Base-by-base conservation (phyloP, 2,329 filamentous ascomycete genomes). In the Fusarium sacchari region DNA sequence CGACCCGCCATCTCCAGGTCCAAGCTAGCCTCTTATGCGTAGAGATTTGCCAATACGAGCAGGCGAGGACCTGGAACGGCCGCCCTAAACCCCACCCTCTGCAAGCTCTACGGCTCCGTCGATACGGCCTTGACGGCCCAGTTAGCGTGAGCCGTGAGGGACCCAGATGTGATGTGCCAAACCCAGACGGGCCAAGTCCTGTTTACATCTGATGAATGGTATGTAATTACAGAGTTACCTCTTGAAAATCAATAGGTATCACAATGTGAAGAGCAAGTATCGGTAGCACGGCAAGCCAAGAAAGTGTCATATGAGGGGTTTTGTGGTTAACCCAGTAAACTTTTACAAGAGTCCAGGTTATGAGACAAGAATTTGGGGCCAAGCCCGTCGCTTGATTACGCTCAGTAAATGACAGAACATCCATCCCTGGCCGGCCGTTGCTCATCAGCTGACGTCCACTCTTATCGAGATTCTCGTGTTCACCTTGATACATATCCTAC, bases 1-100 rank as follows among this genome's bases (percentile, higher is more conserved):
- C 58, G 55, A 30, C 49, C 49, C 49, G 39, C 42, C 49, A 44
- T 50, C 42, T n/a, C 36, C 53, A 55, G 24, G 50, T 24, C 44
- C 22, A 43, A 53, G 47, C 60, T 53, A 60, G 26, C 12, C 43
- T 59, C 20, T 24, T 59, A 52, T 37, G 34, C 32, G 49, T 44
- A 52, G 55, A 59, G 73, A 72, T 72, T 64, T 62, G 47, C 63
- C 59, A 76, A 77, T 76, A 76, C 71, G 75, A 77, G 65, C 53
- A 46, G 43, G 18, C 43, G 64, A 32, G 18, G 60, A 56, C 64
- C 60, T 61, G 57, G 61, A 63, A 67, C 69, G 64, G 61, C 52
- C 30, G 60, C 58, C 62, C 62, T 59, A 44, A 66, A 57, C 36
- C 58, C 60, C 73, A 57, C 60, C 61, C 56, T 64, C 56, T 44